Conservation (phyloP, 2,329 filamentous ascomycete species). For the Fusarium paranaense region DNA sequence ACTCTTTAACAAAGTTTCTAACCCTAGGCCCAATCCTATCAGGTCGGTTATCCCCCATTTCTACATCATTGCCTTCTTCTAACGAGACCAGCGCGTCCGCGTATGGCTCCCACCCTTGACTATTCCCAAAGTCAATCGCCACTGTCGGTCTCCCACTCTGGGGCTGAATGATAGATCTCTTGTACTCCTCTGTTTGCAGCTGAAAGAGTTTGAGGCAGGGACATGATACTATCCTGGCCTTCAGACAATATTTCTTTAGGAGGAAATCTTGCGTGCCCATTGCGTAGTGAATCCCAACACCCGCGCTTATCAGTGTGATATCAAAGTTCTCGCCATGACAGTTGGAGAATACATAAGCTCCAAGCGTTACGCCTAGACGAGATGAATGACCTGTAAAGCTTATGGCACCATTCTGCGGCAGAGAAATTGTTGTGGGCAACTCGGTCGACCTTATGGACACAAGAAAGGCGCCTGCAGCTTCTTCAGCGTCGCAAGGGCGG, state of each 20-base stretch:
- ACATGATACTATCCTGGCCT: background rate
- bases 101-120: background rate
- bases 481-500: background rate
- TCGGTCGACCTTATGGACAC: background rate
- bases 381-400: background rate
- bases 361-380: background rate
- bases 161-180: background rate
- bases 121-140: background rate
- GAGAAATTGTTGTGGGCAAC: background rate
- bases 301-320: background rate
- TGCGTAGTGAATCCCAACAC: background rate
- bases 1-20: background rate
- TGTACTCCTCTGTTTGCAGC: background rate
- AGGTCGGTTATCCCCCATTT: background rate
- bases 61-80: background rate
- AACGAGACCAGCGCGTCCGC: background rate
- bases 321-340: background rate
- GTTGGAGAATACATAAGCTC: background rate
- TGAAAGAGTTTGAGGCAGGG: background rate
- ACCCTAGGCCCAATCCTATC: background rate
- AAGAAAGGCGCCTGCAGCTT: background rate
- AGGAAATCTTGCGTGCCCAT: background rate
- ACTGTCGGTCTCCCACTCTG: background rate
- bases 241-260: background rate
- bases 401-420: background rate